Base-by-base conservation (phyloP, 179 eudicot species). In the Beta corolliflora region DNA sequence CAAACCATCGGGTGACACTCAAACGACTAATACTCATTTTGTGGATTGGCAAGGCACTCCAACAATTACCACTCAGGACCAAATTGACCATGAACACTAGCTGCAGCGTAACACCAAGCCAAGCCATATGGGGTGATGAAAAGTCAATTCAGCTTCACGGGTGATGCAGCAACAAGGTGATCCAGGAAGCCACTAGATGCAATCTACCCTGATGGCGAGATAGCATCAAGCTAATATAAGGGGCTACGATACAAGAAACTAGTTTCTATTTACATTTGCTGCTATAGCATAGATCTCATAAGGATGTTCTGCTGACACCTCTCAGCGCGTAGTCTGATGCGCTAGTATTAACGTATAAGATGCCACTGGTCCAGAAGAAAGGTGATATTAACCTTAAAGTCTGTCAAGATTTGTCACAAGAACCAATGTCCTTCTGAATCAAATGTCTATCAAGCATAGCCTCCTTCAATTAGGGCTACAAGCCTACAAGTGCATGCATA, bases 81-180 rank as follows among this genome's bases (percentile, higher is more conserved):
- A 5, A 36, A 31, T 11, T 6, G 18, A 75, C 13, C 18, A 75
- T 55, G 29, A 74, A 54, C 45, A 74, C 31, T 16, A 56, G 45
- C 25, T 74, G 77, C 15, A 55, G 63, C 45, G 54, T 13, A 15
- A 73, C 46, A 54, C 23, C 46, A 73, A 73, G 75, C 59, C 19
- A 72, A 50, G 73, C 9, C 7, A 50, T n/a, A 21, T 12, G 4
- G 31, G n/a, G 75, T 15, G 6, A 71, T 71, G 36, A 56, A n/a
- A 46, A 46, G 16, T 52, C 58, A 73, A 73, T 21, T 45, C 5
- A 53, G 29, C 77, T 14, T 25, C 9, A 68, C 53, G 72, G n/a
- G 69, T 64, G 44, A 64, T 64, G 44, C 69, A 64, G 21, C 23
- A 54, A 2, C 61, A 53, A 55, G 48, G 48, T 16, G 61, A 73